phyloP scores from a whole-genome alignment of 352 stramenopile species.

The Phytophthora hibernalis region DNA sequence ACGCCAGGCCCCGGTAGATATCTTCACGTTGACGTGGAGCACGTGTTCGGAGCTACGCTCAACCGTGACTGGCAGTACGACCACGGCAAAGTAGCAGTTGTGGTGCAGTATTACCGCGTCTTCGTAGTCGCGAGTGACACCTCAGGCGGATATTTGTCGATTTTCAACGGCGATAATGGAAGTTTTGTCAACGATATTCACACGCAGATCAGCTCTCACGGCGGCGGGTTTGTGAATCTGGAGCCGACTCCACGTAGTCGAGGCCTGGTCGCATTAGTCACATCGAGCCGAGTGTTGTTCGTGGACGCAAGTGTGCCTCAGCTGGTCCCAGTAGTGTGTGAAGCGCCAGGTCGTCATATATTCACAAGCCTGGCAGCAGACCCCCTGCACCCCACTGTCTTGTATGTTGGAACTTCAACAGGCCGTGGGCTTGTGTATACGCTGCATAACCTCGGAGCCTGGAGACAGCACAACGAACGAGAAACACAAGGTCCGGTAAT shows the following conservation, averaged over 20 bases:
- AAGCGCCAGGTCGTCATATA: conserved; percentile 16
- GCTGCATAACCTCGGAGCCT: conserved; percentile 31
- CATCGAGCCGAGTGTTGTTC: conserved; percentile 27
- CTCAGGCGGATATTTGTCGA: conserved; percentile 19
- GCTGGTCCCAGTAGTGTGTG: conserved; percentile 26
- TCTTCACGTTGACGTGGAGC: conserved; percentile 45
- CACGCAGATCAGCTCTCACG: neutral
- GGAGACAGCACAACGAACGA: conserved; percentile 19
- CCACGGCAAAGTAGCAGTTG: conserved; percentile 30
- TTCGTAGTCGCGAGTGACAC: conserved; percentile 28
- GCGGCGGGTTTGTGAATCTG: conserved; percentile 18
- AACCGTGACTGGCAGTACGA: conserved; percentile 3
- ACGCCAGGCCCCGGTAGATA: conserved; percentile 30
- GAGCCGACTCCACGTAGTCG: conserved; percentile 30
- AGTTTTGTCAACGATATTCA: conserved; percentile 25
- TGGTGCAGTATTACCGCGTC: conserved; percentile 23
- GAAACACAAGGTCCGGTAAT: conserved; percentile 6
- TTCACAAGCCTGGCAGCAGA: conserved; percentile 36
- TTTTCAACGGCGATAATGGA: conserved; percentile 40
- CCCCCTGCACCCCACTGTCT: conserved; percentile 22
- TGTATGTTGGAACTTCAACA: conserved; percentile 35
- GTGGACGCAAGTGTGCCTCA: conserved; percentile 16
- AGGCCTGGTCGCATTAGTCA: conserved; percentile 33
- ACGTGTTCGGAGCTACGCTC: conserved; percentile 28
- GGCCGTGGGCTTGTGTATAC: conserved; percentile 39